Conservation (phyloP, 2,329 filamentous ascomycete species). For the Xylaria sp. region DNA sequence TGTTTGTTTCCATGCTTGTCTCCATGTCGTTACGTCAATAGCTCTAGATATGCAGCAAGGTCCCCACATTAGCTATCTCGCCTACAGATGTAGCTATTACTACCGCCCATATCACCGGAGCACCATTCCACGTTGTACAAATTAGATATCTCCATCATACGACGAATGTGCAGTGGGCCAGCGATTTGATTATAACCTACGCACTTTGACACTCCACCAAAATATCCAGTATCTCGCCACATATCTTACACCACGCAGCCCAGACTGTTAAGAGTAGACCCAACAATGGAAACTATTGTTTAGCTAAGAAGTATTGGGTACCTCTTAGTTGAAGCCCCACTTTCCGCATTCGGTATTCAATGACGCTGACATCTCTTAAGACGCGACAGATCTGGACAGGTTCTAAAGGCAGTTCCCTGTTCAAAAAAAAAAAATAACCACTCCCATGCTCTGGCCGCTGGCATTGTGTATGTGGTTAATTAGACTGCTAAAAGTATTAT, state of each 20-base stretch:
- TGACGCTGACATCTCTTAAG: slow-evolving; percentile 3
- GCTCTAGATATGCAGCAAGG: not conserved
- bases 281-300: not conserved
- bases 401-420: too few relatives aligned
- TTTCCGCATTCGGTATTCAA: slow-evolving; percentile 12
- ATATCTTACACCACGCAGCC: not conserved
- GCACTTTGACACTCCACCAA: too few relatives aligned
- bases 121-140: too few relatives aligned
- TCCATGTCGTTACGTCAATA: not conserved
- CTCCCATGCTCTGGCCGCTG: too few relatives aligned
- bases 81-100: not conserved
- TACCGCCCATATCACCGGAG: too few relatives aligned
- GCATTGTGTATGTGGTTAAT: too few relatives aligned
- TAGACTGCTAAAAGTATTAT: too few relatives aligned
- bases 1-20: not conserved
- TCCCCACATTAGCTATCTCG: not conserved
- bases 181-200: not conserved
- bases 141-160: too few relatives aligned
- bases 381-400: not conserved
- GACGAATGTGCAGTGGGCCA: not conserved
- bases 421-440: too few relatives aligned
- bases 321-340: not conserved
- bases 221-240: not conserved
- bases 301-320: not conserved
- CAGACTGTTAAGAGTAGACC: not conserved